These are phyloP conservation scores for Phylloporus sp. DNA, from an alignment of 768 basidiomycete species.

Conservation along the genomic window DNA sequence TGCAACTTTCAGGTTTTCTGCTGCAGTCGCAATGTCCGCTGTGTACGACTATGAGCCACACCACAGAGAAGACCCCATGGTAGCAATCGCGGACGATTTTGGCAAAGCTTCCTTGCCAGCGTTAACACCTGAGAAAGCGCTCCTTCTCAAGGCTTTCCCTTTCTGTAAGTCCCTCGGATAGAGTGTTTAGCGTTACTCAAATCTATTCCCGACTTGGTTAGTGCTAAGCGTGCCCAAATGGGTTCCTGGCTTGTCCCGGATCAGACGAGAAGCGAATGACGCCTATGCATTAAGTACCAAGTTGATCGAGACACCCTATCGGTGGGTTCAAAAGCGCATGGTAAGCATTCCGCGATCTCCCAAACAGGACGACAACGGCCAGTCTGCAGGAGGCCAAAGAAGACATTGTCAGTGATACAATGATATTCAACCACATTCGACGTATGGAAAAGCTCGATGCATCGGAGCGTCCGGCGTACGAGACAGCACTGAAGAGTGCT, in stretches of 20 bases:
- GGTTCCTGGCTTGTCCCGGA: slow-evolving; percentile 33
- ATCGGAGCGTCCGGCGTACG: neutral
- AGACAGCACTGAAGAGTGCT: neutral
- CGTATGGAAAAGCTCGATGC: slow-evolving; percentile 14
- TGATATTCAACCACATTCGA: neutral
- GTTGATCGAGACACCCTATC: neutral
- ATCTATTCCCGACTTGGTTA: too few relatives aligned
- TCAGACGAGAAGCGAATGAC: slow-evolving; percentile 30
- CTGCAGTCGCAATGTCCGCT: slow-evolving; percentile 22
- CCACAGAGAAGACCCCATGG: neutral
- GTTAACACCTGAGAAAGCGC: slow-evolving; percentile 8
- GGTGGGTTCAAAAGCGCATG: neutral
- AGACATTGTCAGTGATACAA: neutral
- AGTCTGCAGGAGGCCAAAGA: too few relatives aligned
- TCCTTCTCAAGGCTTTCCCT: slow-evolving; percentile 9
- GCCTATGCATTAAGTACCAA: neutral
- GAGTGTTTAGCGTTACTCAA: too few relatives aligned
- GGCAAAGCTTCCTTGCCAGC: neutral
- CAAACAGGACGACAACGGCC: too few relatives aligned
- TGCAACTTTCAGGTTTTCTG: slow-evolving; percentile 21
- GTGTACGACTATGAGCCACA: slow-evolving; percentile 15
- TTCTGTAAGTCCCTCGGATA: too few relatives aligned
- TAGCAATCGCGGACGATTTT: slow-evolving; percentile 1
- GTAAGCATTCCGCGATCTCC: neutral
- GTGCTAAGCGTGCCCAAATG: slow-evolving; percentile 21